phyloP scores from a whole-genome alignment of 495 filamentous ascomycete genomes.

The Penicillium taxi region DNA sequence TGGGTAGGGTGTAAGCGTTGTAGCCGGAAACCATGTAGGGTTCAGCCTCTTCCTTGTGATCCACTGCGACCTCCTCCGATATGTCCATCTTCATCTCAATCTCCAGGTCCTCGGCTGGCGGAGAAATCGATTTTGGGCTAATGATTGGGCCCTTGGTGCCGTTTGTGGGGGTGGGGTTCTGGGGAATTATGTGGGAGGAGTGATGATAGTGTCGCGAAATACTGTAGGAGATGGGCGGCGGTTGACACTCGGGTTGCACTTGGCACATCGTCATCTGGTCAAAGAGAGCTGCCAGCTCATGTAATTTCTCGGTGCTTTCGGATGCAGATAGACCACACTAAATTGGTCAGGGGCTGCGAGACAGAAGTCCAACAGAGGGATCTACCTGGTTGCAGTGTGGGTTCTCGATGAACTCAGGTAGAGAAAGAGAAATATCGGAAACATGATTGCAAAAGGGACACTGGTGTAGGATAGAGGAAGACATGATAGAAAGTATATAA shows the following conservation, averaged over 20 bases:
- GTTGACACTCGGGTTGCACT: slow-evolving; percentile 17
- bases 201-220: slow-evolving; percentile 72
- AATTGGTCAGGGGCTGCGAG: slow-evolving; percentile 9
- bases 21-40: slow-evolving; percentile 69
- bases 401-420: slow-evolving; percentile 27
- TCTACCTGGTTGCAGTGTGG: slow-evolving; percentile 33
- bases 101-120: slow-evolving; percentile 40
- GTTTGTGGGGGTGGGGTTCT: background rate
- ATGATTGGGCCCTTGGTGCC: background rate
- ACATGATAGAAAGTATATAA: slow-evolving; percentile 18
- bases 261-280: slow-evolving; percentile 44
- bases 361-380: background rate
- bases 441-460: slow-evolving; percentile 32
- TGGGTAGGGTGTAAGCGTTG: slow-evolving; percentile 31
- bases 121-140: background rate
- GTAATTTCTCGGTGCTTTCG: slow-evolving; percentile 40
- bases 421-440: slow-evolving; percentile 25
- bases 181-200: slow-evolving; percentile 46
- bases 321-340: slow-evolving; percentile 35
- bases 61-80: slow-evolving; percentile 14
- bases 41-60: slow-evolving; percentile 39
- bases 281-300: slow-evolving; percentile 62
- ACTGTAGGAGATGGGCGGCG: slow-evolving; percentile 49
- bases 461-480: slow-evolving; percentile 27
- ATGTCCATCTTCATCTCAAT: too few relatives aligned